phyloP scores from a whole-genome alignment of 2,329 filamentous ascomycete species.

The Fragosphaeria purpurea region DNA sequence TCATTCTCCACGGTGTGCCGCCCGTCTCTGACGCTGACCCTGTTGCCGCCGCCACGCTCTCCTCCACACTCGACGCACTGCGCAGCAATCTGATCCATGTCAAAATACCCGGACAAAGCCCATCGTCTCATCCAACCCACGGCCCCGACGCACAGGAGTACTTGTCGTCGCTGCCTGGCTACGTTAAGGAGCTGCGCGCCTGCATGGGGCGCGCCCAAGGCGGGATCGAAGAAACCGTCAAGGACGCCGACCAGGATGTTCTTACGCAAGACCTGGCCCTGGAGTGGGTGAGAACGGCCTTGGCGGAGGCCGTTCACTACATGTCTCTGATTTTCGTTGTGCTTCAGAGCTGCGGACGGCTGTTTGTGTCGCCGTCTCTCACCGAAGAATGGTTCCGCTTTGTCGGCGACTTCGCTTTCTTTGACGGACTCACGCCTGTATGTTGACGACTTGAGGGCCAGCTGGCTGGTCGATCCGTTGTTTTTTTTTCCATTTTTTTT shows the following conservation, averaged over 20 bases:
- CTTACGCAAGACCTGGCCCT: conserved; percentile 43
- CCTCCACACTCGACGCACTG: conserved; percentile 2
- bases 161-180: conserved; percentile 37
- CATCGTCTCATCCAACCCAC: background rate
- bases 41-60: background rate
- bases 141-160: conserved; percentile 21
- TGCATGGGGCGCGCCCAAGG: conserved; percentile 40
- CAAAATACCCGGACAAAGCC: no score
- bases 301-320: conserved; percentile 64
- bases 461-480: no score
- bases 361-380: conserved; percentile 47
- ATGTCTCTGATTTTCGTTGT: conserved; percentile 65
- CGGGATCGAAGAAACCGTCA: conserved; percentile 38
- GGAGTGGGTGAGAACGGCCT: conserved; percentile 51
- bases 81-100: conserved; percentile 5
- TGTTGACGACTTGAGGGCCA: conserved; percentile 18
- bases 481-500: background rate
- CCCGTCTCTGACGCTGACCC: background rate
- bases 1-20: conserved; percentile 32
- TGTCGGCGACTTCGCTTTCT: conserved; percentile 58
- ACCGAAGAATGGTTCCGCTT: conserved; percentile 67
- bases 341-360: conserved; percentile 45
- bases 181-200: conserved; percentile 35
- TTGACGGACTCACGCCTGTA: conserved; percentile 53
- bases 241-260: conserved; percentile 31